phyloP scores from a whole-genome alignment of 2,329 filamentous ascomycete species.

The Nannizziopsis barbatae region DNA sequence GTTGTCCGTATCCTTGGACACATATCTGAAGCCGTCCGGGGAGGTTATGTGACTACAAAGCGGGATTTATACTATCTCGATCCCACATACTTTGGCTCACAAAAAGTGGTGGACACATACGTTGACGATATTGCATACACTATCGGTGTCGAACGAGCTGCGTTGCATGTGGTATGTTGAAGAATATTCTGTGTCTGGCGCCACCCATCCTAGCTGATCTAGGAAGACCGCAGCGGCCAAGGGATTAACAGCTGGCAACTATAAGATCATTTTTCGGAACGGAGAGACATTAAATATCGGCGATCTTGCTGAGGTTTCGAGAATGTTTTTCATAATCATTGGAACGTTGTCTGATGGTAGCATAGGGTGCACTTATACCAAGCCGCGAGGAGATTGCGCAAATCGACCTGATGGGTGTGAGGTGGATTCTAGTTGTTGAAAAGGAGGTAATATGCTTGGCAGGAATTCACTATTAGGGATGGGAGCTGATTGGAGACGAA shows the following conservation, averaged over 20 bases:
- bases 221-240: constrained; percentile 35
- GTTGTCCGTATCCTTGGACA: constrained; percentile 46
- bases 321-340: constrained; percentile 13
- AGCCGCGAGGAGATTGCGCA: constrained; percentile 35
- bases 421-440: constrained; percentile 53
- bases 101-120: constrained; percentile 46
- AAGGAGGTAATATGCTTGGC: constrained; percentile 43
- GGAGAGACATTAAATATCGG: constrained; percentile 31
- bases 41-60: constrained; percentile 44
- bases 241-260: constrained; percentile 33
- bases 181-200: not conserved
- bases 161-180: constrained; percentile 45
- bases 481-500: constrained; percentile 20
- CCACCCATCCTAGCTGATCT: not conserved
- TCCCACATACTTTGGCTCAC: constrained; percentile 47
- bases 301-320: constrained; percentile 21
- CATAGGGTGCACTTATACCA: constrained; percentile 45
- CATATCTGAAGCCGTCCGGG: constrained; percentile 42
- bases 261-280: constrained; percentile 20
- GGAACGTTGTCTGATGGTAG: constrained; percentile 18
- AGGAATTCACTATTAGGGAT: not conserved
- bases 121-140: constrained; percentile 53
- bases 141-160: constrained; percentile 43
- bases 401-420: constrained; percentile 36
- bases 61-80: constrained; percentile 56